Percentiles rank a stretch among this genome's conserved stretches.
Evolutionary conservation across 1,139 yeast species (phyloP).

Genomic region (Pichia sp.): DNA sequence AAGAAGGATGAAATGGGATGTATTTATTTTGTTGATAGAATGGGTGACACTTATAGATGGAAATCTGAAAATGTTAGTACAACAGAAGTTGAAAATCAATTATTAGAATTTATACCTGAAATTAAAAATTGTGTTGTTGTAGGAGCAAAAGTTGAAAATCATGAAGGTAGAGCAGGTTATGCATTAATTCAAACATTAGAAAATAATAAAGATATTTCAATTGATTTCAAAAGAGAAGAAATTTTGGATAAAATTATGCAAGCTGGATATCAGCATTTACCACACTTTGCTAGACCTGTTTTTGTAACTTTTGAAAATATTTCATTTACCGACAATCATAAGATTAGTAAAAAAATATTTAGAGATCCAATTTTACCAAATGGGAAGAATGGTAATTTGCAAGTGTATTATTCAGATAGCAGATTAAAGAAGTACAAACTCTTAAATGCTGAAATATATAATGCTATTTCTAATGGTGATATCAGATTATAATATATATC

Average conservation of each 20-base stretch:
- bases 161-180: conserved; percentile 94
- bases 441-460: conserved; percentile 16
- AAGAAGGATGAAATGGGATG: conserved; percentile 62
- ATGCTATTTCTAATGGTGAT: conserved; percentile 18
- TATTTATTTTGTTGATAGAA: conserved; percentile 81
- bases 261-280: conserved; percentile 47
- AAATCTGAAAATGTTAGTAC: conserved; percentile 94
- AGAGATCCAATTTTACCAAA: conserved; percentile 73
- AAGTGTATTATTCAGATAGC: conserved; percentile 62
- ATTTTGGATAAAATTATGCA: conserved; percentile 34
- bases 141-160: conserved; percentile 79
- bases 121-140: conserved; percentile 77
- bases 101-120: conserved; percentile 37
- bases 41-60: conserved; percentile 97
- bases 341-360: conserved; percentile 72
- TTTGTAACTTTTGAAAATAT: conserved; percentile 69
- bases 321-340: conserved; percentile 74
- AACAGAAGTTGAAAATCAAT: conserved; percentile 80
- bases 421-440: conserved; percentile 42
- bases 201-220: conserved; percentile 28
- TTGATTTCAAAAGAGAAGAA: conserved; percentile 29
- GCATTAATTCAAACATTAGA: conserved; percentile 63
- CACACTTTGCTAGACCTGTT: conserved; percentile 85
- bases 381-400: conserved; percentile 55
- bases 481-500: conserved; percentile 18